These are phyloP conservation scores for Mycena alexandri DNA, from an alignment of 768 basidiomycete species.

Conservation along the genomic window DNA sequence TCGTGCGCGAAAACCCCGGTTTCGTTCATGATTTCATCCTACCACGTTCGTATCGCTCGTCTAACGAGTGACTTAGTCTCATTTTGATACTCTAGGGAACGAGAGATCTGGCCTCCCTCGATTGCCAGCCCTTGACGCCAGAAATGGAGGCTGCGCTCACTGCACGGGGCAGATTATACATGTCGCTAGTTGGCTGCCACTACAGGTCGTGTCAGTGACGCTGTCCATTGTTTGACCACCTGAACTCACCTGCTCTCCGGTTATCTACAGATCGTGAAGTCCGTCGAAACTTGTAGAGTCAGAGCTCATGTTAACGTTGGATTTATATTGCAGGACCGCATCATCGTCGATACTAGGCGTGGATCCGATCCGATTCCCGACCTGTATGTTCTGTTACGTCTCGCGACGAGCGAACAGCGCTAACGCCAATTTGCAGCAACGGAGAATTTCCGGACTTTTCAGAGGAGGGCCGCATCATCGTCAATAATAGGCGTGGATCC, in stretches of 20 bases:
- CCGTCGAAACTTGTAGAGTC: constrained; percentile 1
- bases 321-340: constrained; percentile 15
- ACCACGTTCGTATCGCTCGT: constrained; percentile 18
- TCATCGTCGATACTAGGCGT: constrained; percentile 15
- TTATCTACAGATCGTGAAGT: constrained; percentile 22
- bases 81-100: constrained; percentile 17
- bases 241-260: constrained; percentile 7
- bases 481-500: constrained; percentile 35
- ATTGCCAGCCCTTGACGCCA: constrained; percentile 21
- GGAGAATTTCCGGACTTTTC: constrained; percentile 2
- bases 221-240: not conserved
- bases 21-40: constrained; percentile 4
- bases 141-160: constrained; percentile 19
- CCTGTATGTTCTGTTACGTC: constrained; percentile 12
- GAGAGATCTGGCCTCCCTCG: constrained; percentile 5
- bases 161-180: constrained; percentile 23
- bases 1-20: constrained; percentile 12
- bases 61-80: not conserved
- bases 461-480: constrained; percentile 39
- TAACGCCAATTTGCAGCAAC: constrained; percentile 10
- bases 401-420: constrained; percentile 28
- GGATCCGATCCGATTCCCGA: constrained; percentile 5
- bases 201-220: constrained; percentile 20
- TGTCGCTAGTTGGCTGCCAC: constrained; percentile 17
- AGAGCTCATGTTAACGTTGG: constrained; percentile 7